phyloP scores from a whole-genome alignment of 2,329 filamentous ascomycete species.

The Colletotrichum kahawae region DNA sequence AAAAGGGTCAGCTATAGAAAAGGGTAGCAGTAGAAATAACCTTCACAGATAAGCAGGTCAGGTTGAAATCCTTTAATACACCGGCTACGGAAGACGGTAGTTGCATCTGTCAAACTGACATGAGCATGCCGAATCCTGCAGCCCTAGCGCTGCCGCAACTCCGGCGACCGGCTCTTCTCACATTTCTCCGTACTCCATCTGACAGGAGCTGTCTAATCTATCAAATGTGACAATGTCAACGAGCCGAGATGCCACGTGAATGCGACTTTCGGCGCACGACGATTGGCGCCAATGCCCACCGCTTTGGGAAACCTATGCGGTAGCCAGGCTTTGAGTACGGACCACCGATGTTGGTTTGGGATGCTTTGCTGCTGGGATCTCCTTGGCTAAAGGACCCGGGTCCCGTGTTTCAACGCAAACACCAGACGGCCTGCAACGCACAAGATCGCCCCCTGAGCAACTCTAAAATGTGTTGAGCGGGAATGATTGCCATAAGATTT shows the following conservation, averaged over 20 bases:
- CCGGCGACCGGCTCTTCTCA: background rate
- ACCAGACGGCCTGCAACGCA: background rate
- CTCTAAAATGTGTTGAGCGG: background rate
- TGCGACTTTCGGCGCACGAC: background rate
- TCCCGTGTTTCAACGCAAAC: background rate
- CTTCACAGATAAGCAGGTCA: background rate
- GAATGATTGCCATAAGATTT: background rate
- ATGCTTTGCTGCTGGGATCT: background rate
- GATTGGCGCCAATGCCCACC: background rate
- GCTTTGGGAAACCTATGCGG: background rate
- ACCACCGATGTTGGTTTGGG: background rate
- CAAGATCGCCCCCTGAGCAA: background rate
- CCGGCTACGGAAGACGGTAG: background rate
- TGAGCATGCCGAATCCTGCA: background rate
- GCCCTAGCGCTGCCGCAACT: background rate
- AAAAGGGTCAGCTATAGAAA: background rate
- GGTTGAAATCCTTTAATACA: background rate
- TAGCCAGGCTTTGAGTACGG: background rate
- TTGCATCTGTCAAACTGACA: background rate
- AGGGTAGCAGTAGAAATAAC: background rate
- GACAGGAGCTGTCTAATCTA: background rate
- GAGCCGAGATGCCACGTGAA: conserved; percentile 10
- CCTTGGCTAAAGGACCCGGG: background rate
- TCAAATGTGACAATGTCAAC: background rate
- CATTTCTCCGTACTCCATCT: background rate